Percentiles rank a stretch among this genome's conserved stretches.
Evolutionary conservation across 2,329 filamentous ascomycete genomes (phyloP).

Genomic region (Verticillium dahliae): DNA sequence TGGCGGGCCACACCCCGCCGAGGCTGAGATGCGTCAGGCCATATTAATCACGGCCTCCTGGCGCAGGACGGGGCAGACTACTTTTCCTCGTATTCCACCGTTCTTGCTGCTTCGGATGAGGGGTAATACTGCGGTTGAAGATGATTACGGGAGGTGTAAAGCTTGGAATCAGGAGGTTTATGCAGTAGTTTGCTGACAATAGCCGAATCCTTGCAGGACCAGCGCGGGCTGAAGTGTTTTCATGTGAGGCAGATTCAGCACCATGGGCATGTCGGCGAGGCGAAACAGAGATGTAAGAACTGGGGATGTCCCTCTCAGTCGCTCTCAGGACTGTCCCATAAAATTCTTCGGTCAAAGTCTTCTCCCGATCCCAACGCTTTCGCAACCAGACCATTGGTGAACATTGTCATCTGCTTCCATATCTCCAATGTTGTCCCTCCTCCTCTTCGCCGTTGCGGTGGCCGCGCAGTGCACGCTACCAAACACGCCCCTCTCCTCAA

Average conservation of each 20-base stretch:
- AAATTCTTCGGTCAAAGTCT: no score
- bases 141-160: not conserved
- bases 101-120: not conserved
- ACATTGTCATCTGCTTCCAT: no score
- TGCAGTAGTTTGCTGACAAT: not conserved
- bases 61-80: not conserved
- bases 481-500: constrained; percentile 18
- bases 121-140: not conserved
- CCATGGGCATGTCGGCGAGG: no score
- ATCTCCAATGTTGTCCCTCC: not conserved
- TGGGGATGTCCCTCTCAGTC: no score
- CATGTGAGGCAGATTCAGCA: no score
- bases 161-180: not conserved
- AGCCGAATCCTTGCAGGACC: not conserved
- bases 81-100: not conserved
- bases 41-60: not conserved
- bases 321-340: no score
- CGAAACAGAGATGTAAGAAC: no score
- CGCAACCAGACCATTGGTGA: not conserved
- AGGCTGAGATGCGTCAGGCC: not conserved
- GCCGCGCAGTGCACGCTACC: constrained; percentile 24
- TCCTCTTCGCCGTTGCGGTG: constrained; percentile 14
- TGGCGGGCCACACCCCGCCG: not conserved
- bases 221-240: no score
- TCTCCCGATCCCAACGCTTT: no score